Evolutionary conservation across 495 filamentous ascomycete species (phyloP).

Genomic region (Polyplosphaeria fusca): DNA sequence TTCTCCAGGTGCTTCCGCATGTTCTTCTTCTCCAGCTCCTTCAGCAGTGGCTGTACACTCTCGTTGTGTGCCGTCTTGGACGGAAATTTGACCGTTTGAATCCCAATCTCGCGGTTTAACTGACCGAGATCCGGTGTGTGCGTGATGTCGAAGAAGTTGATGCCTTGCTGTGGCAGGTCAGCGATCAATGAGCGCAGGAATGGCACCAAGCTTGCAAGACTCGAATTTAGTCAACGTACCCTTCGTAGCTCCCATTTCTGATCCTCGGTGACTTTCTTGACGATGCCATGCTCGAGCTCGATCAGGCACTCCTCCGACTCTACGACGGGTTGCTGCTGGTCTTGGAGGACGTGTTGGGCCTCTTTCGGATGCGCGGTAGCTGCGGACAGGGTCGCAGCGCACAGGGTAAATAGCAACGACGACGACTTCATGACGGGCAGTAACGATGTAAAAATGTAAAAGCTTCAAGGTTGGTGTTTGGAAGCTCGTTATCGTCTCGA

Average conservation of each 20-base stretch:
- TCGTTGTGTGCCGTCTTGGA: constrained; percentile 61
- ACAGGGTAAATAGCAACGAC: constrained; percentile 21
- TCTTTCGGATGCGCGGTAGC: constrained; percentile 22
- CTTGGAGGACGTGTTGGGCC: constrained; percentile 22
- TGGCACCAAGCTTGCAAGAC: background rate
- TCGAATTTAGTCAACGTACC: constrained; percentile 50
- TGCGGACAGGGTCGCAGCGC: constrained; percentile 17
- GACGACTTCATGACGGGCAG: constrained; percentile 27
- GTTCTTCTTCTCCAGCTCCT: constrained; percentile 66
- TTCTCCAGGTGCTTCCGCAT: constrained; percentile 63
- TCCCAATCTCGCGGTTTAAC: constrained; percentile 36
- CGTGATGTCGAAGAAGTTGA: constrained; percentile 95
- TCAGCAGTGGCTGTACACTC: constrained; percentile 63
- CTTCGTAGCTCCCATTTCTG: constrained; percentile 89
- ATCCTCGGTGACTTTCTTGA: constrained; percentile 83
- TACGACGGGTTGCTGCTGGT: constrained; percentile 9
- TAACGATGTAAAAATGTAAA: background rate
- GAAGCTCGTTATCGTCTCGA: too few relatives aligned
- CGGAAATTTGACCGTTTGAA: constrained; percentile 59
- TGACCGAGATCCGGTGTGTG: constrained; percentile 59
- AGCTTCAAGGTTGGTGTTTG: background rate
- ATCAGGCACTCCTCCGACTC: constrained; percentile 64
- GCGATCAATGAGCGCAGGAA: constrained; percentile 8
- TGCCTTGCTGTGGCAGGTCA: constrained; percentile 59
- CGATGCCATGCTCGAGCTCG: constrained; percentile 82